Percentiles rank a stretch among this genome's conserved stretches.
Evolutionary conservation across 2,329 filamentous ascomycete genomes (phyloP).

Genomic region (Sporothrix pallida): DNA sequence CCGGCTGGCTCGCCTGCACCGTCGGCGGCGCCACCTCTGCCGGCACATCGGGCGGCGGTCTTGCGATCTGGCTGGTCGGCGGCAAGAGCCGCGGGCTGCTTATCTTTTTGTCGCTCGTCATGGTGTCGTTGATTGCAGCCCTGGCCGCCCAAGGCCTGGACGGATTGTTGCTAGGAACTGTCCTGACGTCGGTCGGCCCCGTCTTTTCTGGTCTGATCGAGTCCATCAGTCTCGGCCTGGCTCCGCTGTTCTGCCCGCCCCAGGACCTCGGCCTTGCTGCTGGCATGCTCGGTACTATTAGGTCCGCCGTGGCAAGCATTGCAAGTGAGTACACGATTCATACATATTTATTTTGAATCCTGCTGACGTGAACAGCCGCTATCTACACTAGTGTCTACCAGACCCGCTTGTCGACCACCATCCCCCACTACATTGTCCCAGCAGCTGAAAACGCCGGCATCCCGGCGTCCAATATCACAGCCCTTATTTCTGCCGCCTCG

Average conservation of each 20-base stretch:
- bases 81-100: conserved; percentile 2
- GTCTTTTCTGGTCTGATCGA: neutral
- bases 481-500: neutral
- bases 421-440: neutral
- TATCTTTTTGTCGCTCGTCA: neutral
- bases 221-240: neutral
- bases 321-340: neutral
- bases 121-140: neutral
- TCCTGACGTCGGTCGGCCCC: neutral
- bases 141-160: neutral
- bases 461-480: neutral
- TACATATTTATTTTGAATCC: neutral
- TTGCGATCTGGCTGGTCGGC: neutral
- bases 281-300: neutral
- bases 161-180: neutral
- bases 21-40: neutral
- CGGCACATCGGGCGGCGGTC: neutral
- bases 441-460: neutral
- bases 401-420: neutral
- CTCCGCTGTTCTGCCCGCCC: neutral
- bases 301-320: neutral
- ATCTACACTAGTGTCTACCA: neutral
- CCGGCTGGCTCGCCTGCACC: neutral
- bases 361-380: neutral
- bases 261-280: neutral